These are phyloP conservation scores for Rubroboletus pulcherrimus DNA, from an alignment of 768 basidiomycete genomes.

Conservation along the genomic window DNA sequence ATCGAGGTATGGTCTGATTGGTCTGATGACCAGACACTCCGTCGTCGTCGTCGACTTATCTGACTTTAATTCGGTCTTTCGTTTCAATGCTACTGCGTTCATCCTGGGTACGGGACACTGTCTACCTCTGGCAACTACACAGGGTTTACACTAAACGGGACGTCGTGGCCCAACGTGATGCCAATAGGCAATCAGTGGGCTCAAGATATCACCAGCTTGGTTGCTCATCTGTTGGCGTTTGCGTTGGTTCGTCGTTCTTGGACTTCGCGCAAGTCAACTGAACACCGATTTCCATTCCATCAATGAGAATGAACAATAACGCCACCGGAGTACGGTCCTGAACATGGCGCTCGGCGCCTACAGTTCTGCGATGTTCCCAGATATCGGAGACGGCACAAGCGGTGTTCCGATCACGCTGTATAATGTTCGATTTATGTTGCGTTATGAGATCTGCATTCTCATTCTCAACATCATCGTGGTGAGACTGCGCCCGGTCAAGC, in stretches of 20 bases:
- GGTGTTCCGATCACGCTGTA: not conserved
- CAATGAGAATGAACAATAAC: not conserved
- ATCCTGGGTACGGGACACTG: slow-evolving; percentile 6
- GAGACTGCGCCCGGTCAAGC: slow-evolving; percentile 2
- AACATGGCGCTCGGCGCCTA: slow-evolving; percentile 9
- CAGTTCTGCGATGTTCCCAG: not conserved
- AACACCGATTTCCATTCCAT: not conserved
- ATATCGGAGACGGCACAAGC: accelerated
- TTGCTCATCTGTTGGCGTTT: not conserved
- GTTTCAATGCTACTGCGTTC: slow-evolving; percentile 9
- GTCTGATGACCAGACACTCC: slow-evolving; percentile 7
- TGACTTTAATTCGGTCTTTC: not conserved
- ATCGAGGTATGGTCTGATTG: slow-evolving; percentile 2
- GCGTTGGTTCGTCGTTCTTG: not conserved
- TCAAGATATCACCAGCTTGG: slow-evolving; percentile 14
- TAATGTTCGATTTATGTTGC: not conserved
- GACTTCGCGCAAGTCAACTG: slow-evolving; percentile 3
- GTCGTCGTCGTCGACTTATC: not conserved
- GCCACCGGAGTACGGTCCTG: slow-evolving; percentile 3
- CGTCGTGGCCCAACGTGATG: slow-evolving; percentile 12
- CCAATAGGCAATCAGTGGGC: slow-evolving; percentile 9
- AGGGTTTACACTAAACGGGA: slow-evolving; percentile 14
- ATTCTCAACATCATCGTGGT: slow-evolving; percentile 7
- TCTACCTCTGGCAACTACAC: slow-evolving; percentile 4
- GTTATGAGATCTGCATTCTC: slow-evolving; percentile 4